Evolutionary conservation across 768 basidiomycete species (phyloP).

Genomic region (Chlorophyllum brunneum): DNA sequence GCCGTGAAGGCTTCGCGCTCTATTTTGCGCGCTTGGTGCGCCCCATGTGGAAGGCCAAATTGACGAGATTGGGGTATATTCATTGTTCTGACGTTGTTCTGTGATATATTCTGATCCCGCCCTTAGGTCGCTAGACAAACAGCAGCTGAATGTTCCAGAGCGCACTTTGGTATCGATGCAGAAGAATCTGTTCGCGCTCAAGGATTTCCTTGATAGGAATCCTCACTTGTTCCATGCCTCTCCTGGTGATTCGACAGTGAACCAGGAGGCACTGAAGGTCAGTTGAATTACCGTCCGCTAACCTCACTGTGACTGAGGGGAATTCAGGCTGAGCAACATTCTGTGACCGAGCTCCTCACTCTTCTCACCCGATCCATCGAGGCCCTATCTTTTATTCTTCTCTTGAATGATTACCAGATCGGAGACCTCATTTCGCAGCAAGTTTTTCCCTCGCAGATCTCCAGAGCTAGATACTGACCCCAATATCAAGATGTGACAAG

Average conservation of each 20-base stretch:
- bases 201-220: slow-evolving; percentile 75
- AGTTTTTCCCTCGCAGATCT: slow-evolving; percentile 22
- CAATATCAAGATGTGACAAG: slow-evolving; percentile 55
- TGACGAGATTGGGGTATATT: slow-evolving; percentile 59
- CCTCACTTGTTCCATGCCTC: slow-evolving; percentile 82
- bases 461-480: slow-evolving; percentile 7
- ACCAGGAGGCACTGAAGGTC: slow-evolving; percentile 89
- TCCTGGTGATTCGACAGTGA: slow-evolving; percentile 62
- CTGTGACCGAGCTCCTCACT: slow-evolving; percentile 70
- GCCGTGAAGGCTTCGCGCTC: slow-evolving; percentile 83
- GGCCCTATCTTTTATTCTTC: slow-evolving; percentile 88
- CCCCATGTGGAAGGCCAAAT: slow-evolving; percentile 82
- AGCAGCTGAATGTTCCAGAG: slow-evolving; percentile 64
- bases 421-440: slow-evolving; percentile 82
- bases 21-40: slow-evolving; percentile 84
- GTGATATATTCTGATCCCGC: not conserved
- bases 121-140: slow-evolving; percentile 29
- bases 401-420: slow-evolving; percentile 88
- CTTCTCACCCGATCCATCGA: slow-evolving; percentile 87
- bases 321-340: slow-evolving; percentile 71
- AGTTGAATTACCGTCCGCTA: slow-evolving; percentile 10
- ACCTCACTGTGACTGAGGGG: not conserved
- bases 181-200: slow-evolving; percentile 73
- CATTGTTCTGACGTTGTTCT: not conserved
- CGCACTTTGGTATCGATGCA: slow-evolving; percentile 64